Base-by-base conservation (phyloP, 1,139 yeast species). In the Nakaseomyces nivariensis region DNA sequence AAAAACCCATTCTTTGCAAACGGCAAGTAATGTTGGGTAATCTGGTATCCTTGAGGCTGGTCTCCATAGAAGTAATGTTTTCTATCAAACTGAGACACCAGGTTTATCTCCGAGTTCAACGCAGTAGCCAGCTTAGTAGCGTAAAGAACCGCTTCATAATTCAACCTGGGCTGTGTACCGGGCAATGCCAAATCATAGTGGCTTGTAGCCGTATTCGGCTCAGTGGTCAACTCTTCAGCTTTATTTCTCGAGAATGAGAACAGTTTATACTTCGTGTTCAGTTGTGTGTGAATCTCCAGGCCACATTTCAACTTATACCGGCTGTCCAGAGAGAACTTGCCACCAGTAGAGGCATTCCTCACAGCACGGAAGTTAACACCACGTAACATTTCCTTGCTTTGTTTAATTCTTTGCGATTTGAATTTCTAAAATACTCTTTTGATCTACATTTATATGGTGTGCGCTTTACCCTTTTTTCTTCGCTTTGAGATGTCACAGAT, bases 51-150 rank as follows among this genome's bases (percentile, higher is more conserved):
- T 49, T 86, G 70, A 0, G 98, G 98, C 66, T 92, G 97, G 66
- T 92, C 99, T 0, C 94, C 94, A 64, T 92, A 92, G 66, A 92
- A 90, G 66, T 92, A 92, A 66, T 92, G 99, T 65, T 92, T 92
- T 55, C 99, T 72, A 63, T 92, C 99, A 65, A 92, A 92, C 1
- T 82, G 71, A 0, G 92, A 84, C 9, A 64, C 58, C 0, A 67
- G 56, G 52, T 79, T 78, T 22, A 92, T 75, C 0, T 73, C 66
- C 54, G 90, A 78, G 45, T 82, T 74, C 48, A 90, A 68, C 0
- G 95, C 88, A 1, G 78, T 69, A 0, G 95, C 90, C 0, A 95
- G 79, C 57, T 78, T 79, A 42, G 88, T 63, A 0, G 96, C 95
- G 45, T 78, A 73, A 0, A 78, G 61, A 7, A 92, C 67, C 1